Evolutionary conservation across 176 grass and related monocot species (phyloP).

Genomic region (Paspalum vaginatum): DNA sequence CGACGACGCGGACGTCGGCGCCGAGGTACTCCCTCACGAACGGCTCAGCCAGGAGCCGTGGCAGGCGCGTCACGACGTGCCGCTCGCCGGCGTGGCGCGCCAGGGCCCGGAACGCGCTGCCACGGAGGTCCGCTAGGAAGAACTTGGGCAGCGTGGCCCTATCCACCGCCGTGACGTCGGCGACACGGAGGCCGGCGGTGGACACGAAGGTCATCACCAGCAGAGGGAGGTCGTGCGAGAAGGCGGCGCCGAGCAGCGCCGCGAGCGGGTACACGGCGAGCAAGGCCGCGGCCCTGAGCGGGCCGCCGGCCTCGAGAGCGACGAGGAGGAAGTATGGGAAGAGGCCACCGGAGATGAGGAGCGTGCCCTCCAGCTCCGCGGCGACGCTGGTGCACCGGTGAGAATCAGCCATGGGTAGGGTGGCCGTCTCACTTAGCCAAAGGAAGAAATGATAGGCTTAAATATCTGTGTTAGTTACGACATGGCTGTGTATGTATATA

Average conservation of each 20-base stretch:
- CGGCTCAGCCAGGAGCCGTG: slow-evolving; percentile 58
- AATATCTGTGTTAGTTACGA: not conserved
- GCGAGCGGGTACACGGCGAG: slow-evolving; percentile 47
- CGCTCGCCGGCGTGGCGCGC: not conserved
- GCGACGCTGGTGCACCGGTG: slow-evolving; percentile 34
- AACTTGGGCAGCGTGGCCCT: slow-evolving; percentile 58
- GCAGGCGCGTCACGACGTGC: slow-evolving; percentile 53
- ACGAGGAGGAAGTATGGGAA: slow-evolving; percentile 77
- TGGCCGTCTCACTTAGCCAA: not conserved
- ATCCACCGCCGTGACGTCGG: slow-evolving; percentile 42
- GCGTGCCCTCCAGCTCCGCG: slow-evolving; percentile 55
- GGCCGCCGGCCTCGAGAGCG: slow-evolving; percentile 62
- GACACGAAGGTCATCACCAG: slow-evolving; percentile 58
- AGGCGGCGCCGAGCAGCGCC: slow-evolving; percentile 32
- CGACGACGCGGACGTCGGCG: slow-evolving; percentile 40
- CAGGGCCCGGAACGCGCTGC: slow-evolving; percentile 28
- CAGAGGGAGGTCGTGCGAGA: slow-evolving; percentile 23
- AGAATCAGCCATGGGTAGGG: not conserved
- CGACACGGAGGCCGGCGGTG: slow-evolving; percentile 41
- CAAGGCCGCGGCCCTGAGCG: slow-evolving; percentile 38
- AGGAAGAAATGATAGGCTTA: not conserved
- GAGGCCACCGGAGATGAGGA: slow-evolving; percentile 53
- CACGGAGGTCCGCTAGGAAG: slow-evolving; percentile 54
- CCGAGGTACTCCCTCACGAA: slow-evolving; percentile 58
- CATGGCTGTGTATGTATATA: not conserved